Conservation (phyloP, 192 early-diverging fungal species). For the Coemansia sp. region DNA sequence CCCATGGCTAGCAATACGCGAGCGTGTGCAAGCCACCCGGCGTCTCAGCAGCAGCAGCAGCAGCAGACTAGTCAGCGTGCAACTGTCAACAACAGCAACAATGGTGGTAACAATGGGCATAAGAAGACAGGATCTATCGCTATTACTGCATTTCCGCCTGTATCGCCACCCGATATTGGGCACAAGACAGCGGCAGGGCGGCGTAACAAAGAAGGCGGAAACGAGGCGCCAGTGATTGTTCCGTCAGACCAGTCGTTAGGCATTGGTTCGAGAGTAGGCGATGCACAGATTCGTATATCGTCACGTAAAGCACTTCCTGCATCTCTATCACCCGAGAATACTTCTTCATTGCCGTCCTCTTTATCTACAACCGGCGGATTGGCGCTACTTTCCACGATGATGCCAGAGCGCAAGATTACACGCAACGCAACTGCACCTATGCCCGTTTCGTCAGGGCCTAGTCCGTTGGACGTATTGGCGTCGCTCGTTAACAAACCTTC, state of each 20-base stretch:
- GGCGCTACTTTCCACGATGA: constrained; percentile 1
- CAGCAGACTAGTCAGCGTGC: not conserved
- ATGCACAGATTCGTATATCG: constrained; percentile 44
- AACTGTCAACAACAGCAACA: constrained; percentile 8
- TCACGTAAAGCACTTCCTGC: constrained; percentile 27
- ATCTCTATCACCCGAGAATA: not conserved
- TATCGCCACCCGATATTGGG: constrained; percentile 13
- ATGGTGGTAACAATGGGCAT: constrained; percentile 19
- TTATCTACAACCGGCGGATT: not conserved
- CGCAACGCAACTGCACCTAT: constrained; percentile 31
- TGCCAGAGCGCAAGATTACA: constrained; percentile 28
- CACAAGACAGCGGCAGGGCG: not conserved
- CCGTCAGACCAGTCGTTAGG: not conserved
- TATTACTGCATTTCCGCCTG: constrained; percentile 17
- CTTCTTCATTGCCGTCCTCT: not conserved
- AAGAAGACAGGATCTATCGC: constrained; percentile 17
- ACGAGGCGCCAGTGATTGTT: not conserved
- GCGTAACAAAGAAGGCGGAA: constrained; percentile 2
- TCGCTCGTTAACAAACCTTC: constrained; percentile 25
- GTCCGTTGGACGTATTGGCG: constrained; percentile 38
- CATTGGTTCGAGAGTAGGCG: constrained; percentile 17
- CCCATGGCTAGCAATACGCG: not conserved
- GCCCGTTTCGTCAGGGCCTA: constrained; percentile 5
- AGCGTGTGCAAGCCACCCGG: constrained; percentile 17
- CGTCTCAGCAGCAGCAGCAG: not conserved